Evolutionary conservation across 306 rosid species (phyloP), one percentile per base, ranked within the genome.

Genomic region (Cyamopsis tetragonoloba): DNA sequence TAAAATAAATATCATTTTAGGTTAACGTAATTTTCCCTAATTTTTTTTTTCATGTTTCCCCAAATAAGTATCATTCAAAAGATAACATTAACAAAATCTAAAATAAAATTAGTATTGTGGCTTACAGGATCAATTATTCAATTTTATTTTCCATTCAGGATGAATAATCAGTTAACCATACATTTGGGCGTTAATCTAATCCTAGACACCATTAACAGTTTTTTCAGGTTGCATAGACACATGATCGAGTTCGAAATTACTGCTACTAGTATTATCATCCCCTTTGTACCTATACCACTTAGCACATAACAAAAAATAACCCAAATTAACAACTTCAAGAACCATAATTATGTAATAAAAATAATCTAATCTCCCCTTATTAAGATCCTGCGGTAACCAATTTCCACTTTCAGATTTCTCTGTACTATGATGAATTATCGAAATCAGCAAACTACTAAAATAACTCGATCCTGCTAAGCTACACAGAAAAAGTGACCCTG

Each of bases 271-370:
- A 46, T 3, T 8, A 46, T 3, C 43, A 59, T 6, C n/a, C 4
- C 80, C 85, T 80, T 79, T 86, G 72, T 89, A 86, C 77, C 51
- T 82, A n/a, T 80, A 86, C 88, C 88, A 82, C 76, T 58, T 89
- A 1, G 92, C 81, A 81, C 78, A 83, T 3, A 79, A 24, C 9
- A 89, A 0, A 54, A 89, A 86, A 62, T 56, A 78, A 4, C 66
- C 75, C 12, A 89, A 77, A 69, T 86, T 86, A 31, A 80, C 1
- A 4, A 75, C 62, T 77, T 66, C 73, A 34, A 87, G 3, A n/a
- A 30, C 87, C 39, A 78, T 61, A 14, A 77, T 57, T 24, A 87
- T 8, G 76, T 53, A 85, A 51, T 83, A 84, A 58, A 87, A 89
- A 20, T 74, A 77, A 23, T 86, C 87, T 76, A 86, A 79, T 47